phyloP scores from a whole-genome alignment of 805 yeast species.

The Spencermartinsiella europaea region DNA sequence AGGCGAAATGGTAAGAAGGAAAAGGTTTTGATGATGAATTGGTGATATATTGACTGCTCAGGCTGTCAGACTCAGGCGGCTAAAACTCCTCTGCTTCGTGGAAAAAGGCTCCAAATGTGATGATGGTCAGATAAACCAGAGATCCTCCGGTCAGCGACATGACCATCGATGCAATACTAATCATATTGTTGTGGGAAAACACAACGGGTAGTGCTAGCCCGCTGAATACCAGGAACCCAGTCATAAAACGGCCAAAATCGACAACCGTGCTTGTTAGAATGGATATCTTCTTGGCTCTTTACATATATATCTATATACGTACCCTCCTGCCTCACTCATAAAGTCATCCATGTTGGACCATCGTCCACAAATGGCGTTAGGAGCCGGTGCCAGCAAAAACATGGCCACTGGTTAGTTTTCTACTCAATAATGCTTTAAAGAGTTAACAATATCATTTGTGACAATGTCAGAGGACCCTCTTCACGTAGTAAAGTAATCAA shows the following conservation, averaged over 20 bases:
- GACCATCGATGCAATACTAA: constrained; percentile 62
- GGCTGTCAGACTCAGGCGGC: too few relatives aligned
- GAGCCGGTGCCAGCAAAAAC: constrained; percentile 66
- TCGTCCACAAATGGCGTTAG: constrained; percentile 54
- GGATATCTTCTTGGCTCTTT: not conserved
- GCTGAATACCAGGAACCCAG: constrained; percentile 70
- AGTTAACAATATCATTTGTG: constrained; percentile 1
- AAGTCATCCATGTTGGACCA: constrained; percentile 51
- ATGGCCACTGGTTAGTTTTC: constrained; percentile 40
- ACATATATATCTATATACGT: constrained; percentile 18
- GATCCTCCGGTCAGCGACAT: constrained; percentile 84
- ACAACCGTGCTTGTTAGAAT: constrained; percentile 42
- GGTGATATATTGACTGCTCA: too few relatives aligned
- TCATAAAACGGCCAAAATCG: constrained; percentile 73
- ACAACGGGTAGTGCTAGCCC: constrained; percentile 74
- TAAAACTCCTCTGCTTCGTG: constrained; percentile 45
- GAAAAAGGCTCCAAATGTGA: constrained; percentile 76
- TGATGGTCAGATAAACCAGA: constrained; percentile 76
- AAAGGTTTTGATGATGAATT: too few relatives aligned
- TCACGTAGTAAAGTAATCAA: not conserved
- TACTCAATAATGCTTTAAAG: not conserved
- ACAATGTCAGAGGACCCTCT: not conserved
- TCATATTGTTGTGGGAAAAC: constrained; percentile 67
- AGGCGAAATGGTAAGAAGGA: too few relatives aligned
- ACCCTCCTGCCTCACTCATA: constrained; percentile 49